Conservation (phyloP, 2,329 filamentous ascomycete genomes). For the Aspergillus luchuensis region DNA sequence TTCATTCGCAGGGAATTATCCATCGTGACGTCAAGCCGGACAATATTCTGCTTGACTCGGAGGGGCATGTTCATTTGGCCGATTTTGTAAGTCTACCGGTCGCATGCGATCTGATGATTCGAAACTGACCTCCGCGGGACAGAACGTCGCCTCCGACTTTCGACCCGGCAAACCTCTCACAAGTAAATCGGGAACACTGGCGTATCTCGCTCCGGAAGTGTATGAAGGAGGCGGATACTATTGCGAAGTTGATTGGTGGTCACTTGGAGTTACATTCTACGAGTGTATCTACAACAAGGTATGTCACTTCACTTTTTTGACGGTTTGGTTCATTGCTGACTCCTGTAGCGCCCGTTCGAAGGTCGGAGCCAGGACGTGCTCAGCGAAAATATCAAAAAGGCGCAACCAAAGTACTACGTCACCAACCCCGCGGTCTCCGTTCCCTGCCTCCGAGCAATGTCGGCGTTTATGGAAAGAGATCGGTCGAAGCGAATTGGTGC, state of each 20-base stretch:
- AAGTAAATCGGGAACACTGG: slow-evolving; percentile 94
- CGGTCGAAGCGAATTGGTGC: slow-evolving; percentile 80
- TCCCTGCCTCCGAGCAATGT: slow-evolving; percentile 85
- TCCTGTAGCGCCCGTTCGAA: slow-evolving; percentile 79
- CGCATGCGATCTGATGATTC: background rate
- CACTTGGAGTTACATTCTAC: slow-evolving; percentile 94
- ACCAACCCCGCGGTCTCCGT: slow-evolving; percentile 89
- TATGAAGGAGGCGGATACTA: slow-evolving; percentile 89
- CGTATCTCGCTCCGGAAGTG: slow-evolving; percentile 93
- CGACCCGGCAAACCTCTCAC: slow-evolving; percentile 78
- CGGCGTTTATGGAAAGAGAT: slow-evolving; percentile 78
- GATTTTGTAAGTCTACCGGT: slow-evolving; percentile 73
- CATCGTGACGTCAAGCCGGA: slow-evolving; percentile 91
- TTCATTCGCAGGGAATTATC: slow-evolving; percentile 83
- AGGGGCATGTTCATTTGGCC: slow-evolving; percentile 93
- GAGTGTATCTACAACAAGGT: slow-evolving; percentile 99
- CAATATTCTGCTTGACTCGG: slow-evolving; percentile 82
- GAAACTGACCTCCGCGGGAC: slow-evolving; percentile 16
- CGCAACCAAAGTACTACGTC: slow-evolving; percentile 83
- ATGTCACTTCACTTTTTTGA: slow-evolving; percentile 26
- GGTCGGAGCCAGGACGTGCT: slow-evolving; percentile 81
- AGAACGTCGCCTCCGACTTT: slow-evolving; percentile 97
- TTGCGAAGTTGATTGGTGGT: slow-evolving; percentile 97
- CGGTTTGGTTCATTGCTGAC: slow-evolving; percentile 31
- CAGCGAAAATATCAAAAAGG: slow-evolving; percentile 76